A percentile compares a stretch with the other conserved stretches of the same genome.
These are phyloP conservation scores for Lichtheimia corymbifera DNA, from an alignment of 371 early-diverging fungal genomes.

Conservation along the genomic window DNA sequence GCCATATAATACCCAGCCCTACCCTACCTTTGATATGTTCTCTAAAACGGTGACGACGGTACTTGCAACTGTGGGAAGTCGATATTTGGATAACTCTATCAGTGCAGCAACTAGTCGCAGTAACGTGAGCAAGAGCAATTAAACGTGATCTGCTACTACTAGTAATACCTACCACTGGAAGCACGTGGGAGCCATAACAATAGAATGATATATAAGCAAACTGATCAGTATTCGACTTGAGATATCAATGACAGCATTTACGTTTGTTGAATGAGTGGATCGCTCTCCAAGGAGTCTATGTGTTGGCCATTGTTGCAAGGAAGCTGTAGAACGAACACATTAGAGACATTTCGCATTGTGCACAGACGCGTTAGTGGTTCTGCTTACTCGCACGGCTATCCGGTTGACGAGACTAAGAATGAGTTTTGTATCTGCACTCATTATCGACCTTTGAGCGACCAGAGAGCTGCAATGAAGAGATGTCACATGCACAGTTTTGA, in stretches of 20 bases:
- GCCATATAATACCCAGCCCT: neutral
- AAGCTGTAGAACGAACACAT: slow-evolving; percentile 32
- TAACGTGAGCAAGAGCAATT: neutral
- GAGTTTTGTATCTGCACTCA: slow-evolving; percentile 51
- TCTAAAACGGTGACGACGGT: slow-evolving; percentile 59
- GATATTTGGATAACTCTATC: slow-evolving; percentile 59
- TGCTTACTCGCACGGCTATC: slow-evolving; percentile 49
- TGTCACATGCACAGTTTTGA: slow-evolving; percentile 4
- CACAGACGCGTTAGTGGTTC: no score
- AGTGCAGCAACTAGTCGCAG: slow-evolving; percentile 48
- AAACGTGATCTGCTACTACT: no score
- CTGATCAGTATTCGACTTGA: neutral
- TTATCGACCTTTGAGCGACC: slow-evolving; percentile 8
- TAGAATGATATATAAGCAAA: neutral
- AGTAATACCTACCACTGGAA: neutral
- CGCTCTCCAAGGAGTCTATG: slow-evolving; percentile 61
- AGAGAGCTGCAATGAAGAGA: neutral
- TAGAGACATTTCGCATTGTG: no score
- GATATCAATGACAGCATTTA: neutral
- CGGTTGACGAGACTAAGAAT: slow-evolving; percentile 54
- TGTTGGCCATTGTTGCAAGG: slow-evolving; percentile 61
- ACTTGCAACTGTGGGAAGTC: slow-evolving; percentile 51
- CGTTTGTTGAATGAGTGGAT: slow-evolving; percentile 68
- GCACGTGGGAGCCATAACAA: neutral
- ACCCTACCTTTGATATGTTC: slow-evolving; percentile 60